Percentiles rank a stretch among this genome's conserved stretches.
These are phyloP conservation scores for Cicer cuneatum DNA, from an alignment of 306 rosid species.

Conservation along the genomic window DNA sequence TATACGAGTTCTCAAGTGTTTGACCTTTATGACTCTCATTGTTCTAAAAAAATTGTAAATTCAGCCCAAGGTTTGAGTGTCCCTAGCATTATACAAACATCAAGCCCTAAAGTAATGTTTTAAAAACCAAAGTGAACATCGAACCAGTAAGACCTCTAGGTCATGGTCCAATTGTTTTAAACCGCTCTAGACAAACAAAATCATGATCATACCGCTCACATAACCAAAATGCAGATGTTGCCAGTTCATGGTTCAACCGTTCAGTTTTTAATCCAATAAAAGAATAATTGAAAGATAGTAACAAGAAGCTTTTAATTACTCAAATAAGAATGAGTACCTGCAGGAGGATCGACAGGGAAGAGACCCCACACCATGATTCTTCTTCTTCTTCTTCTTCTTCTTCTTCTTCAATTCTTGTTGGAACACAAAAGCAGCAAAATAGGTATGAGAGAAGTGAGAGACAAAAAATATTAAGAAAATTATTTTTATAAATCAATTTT, in stretches of 20 bases:
- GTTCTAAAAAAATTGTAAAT: constrained; percentile 33
- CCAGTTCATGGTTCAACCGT: neutral
- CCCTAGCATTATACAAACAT: constrained; percentile 18
- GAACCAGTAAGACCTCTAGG: neutral
- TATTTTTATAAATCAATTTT: too few species aligned
- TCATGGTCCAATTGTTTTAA: neutral
- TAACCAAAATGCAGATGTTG: neutral
- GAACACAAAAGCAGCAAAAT: constrained; percentile 8
- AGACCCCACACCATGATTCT: constrained; percentile 86
- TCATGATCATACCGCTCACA: neutral
- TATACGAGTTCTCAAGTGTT: neutral
- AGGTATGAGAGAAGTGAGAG: neutral
- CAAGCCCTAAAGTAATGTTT: neutral
- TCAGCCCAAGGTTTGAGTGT: constrained; percentile 17
- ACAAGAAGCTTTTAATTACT: neutral
- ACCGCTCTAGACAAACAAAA: neutral
- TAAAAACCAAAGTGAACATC: neutral
- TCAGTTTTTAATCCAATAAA: neutral
- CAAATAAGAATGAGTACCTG: constrained; percentile 51
- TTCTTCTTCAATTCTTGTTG: neutral
- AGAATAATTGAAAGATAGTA: constrained; percentile 20
- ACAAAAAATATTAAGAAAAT: neutral
- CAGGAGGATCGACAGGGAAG: constrained; percentile 72
- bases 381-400: too few species aligned
- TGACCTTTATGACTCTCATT: constrained; percentile 1